Evolutionary conservation across 352 stramenopile genomes (phyloP).

Genomic region (Globisporangium rhizosaccharum): DNA sequence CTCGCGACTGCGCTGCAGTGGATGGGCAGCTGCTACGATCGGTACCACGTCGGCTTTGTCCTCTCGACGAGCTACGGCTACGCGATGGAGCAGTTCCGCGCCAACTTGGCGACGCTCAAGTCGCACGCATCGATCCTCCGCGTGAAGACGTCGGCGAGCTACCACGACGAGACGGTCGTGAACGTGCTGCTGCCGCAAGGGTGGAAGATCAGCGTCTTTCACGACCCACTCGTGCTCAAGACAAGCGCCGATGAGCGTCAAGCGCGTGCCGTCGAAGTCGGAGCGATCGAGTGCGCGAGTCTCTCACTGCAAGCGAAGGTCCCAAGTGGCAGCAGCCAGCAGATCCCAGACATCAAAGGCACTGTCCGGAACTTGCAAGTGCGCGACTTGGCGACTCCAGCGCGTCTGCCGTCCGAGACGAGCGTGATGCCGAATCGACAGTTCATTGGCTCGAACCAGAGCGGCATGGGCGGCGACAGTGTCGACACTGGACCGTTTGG

Average conservation of each 20-base stretch:
- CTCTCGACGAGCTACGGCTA: conserved; percentile 65
- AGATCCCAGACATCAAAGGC: conserved; percentile 40
- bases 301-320: conserved; percentile 12
- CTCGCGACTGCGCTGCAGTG: conserved; percentile 35
- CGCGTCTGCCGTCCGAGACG: conserved; percentile 20
- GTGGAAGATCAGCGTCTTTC: conserved; percentile 34
- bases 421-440: conserved; percentile 53
- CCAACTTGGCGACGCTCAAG: conserved; percentile 48
- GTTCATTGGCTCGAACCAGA: conserved; percentile 61
- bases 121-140: conserved; percentile 24
- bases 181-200: conserved; percentile 25
- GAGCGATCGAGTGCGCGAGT: conserved; percentile 13
- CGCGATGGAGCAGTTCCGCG: conserved; percentile 38
- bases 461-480: conserved; percentile 28
- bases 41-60: conserved; percentile 57
- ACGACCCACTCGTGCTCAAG: conserved; percentile 23
- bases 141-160: conserved; percentile 18
- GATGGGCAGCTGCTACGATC: conserved; percentile 31
- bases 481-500: conserved; percentile 40
- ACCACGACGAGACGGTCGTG: conserved; percentile 10
- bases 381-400: conserved; percentile 55
- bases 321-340: neutral
- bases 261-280: conserved; percentile 12
- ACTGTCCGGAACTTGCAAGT: conserved; percentile 66
- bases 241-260: conserved; percentile 3